Base-by-base conservation (phyloP, 305 asterid genomes). In the Fraxinus xanthoxyloides region DNA sequence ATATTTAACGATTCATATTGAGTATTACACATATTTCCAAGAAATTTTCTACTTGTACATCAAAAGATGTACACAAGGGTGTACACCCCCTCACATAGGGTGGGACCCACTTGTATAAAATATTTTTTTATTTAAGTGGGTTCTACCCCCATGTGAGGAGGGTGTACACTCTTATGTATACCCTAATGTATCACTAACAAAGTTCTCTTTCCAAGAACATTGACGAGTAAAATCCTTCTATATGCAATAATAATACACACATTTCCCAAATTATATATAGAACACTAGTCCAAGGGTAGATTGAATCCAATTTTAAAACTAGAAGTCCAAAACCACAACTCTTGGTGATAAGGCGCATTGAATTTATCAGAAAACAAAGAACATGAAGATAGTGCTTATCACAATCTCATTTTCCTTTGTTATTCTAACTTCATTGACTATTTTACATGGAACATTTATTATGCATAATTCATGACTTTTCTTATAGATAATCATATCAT, bases 301-400 rank as follows among this genome's bases (percentile, higher is more conserved):
- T 51, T 46, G 28, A 46, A 46, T 8, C 24, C 28, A 59, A 59
- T 74, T 15, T 43, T 19, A 79, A 74, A 61, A 61, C 17, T 3
- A 59, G 19, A 26, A 28, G 10, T 21, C 76, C 35, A 54, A 46
- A 70, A 59, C 8, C 31, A 43, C 21, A 36, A 54, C 81, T 30
- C 75, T 59, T 24, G 59, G 28, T 70, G 34, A 78, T 72, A 59
- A 80, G 85, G 76, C 72, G 30, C 26, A 54, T 26, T 46, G 79
- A 59, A 46, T 23, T 80, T 1, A 28, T 4, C 4, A 1, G 13
- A 65, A 65, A 56, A 15, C 9, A 76, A 51, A 46, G 46, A 76
- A 43, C 67, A 34, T 48, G 32, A 21, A 77, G 78, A 61, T 79
- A 54, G 82, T 87, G 85, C 72, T 69, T 63, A 80, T 84, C 82